Evolutionary conservation across 2,329 filamentous ascomycete species (phyloP), one percentile per base, ranked within the genome.

Genomic region (Plectosphaerella sp.): DNA sequence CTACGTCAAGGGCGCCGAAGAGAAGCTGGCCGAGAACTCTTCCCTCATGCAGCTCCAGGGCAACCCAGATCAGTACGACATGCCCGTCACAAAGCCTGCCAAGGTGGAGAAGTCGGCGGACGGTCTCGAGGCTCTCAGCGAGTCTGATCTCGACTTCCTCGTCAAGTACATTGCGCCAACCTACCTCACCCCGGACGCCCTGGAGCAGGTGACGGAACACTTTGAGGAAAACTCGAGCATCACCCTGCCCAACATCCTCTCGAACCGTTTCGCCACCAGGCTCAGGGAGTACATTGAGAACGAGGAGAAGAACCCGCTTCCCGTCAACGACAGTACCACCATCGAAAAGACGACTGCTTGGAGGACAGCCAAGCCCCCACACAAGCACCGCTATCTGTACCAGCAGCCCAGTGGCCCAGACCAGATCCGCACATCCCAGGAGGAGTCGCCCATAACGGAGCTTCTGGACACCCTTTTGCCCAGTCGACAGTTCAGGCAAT

Each of bases 321-420:
- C 75, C 1, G 24, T 16, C n/a, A 67, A 72, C 15, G 67, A 73
- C 15, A 82, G 79, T 45, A 63, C 68, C 1, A 77, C 79, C 52
- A 84, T 88, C 54, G 82, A 86, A 62, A 76, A 76, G 45, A 72
- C 72, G 56, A 80, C 75, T 42, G 71, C 72, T 0, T 94, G 89
- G 89, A 82, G 79, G 55, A 87, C 95, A 9, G 89, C 94, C 7
- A 81, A 83, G 33, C 94, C 94, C 39, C 94, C 94, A 1, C 92
- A 99, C 73, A 99, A 99, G 74, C 91, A 97, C 65, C 89, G 92
- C 14, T 99, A 88, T 67, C 76, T 96, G 2, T 99, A 94, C 70
- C 80, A 89, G 54, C 84, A 91, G 59, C 74, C 71, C 58, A 76
- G 63, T 48, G 69, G 71, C 50, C 57, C 69, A 47, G 56, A 68